These are phyloP conservation scores for Fomes fomentarius DNA, from an alignment of 1,284 basidiomycete species.

Conservation along the genomic window DNA sequence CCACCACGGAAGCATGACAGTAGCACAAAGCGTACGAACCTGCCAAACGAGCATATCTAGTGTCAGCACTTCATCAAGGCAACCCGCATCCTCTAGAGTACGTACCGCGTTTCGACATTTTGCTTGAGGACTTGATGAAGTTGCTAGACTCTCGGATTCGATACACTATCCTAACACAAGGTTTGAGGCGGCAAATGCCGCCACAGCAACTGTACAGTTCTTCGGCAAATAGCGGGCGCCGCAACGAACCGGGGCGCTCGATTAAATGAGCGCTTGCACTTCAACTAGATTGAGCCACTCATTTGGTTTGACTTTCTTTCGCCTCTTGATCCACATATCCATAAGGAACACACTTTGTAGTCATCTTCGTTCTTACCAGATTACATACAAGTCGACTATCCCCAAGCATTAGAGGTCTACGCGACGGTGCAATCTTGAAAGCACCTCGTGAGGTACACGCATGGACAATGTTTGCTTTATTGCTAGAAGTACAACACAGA, in stretches of 20 bases:
- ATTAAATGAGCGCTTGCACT: too few relatives aligned
- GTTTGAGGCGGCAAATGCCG: conserved; percentile 33
- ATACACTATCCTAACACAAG: conserved; percentile 23
- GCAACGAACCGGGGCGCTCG: too few relatives aligned
- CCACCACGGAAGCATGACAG: conserved; percentile 34
- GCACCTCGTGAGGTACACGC: too few relatives aligned
- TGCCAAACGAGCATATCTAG: conserved; percentile 10
- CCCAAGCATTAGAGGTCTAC: too few relatives aligned
- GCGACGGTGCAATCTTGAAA: too few relatives aligned
- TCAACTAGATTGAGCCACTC: too few relatives aligned
- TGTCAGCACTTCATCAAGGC: conserved; percentile 21
- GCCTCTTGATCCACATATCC: too few relatives aligned
- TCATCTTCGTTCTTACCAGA: too few relatives aligned
- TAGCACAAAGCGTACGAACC: conserved; percentile 22
- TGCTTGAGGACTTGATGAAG: conserved; percentile 35
- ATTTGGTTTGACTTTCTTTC: too few relatives aligned
- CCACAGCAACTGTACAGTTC: conserved; percentile 38
- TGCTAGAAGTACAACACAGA: conserved; percentile 1
- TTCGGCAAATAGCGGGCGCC: conserved; percentile 27
- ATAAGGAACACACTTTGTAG: too few relatives aligned
- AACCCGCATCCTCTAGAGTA: too few relatives aligned
- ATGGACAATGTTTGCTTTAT: neutral
- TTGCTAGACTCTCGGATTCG: conserved; percentile 28
- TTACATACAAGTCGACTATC: too few relatives aligned
- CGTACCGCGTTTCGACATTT: conserved; percentile 39